A percentile compares a stretch with the other conserved stretches of the same genome.
Conservation (phyloP, 225 moss, liverwort and hornwort genomes). For the Antitrichia curtipendula region DNA sequence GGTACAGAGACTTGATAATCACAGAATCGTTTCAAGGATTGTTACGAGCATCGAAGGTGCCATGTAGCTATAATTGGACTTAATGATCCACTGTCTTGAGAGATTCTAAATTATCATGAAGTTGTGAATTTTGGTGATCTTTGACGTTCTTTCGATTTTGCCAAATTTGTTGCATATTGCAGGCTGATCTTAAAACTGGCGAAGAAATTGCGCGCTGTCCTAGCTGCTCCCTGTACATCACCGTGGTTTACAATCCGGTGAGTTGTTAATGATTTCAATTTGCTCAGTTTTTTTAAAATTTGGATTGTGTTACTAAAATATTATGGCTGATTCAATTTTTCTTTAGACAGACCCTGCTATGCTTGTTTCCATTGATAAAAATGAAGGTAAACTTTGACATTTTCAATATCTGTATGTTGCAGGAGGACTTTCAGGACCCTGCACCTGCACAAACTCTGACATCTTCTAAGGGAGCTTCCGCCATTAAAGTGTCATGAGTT, state of each 20-base stretch:
- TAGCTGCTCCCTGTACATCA: slow-evolving; percentile 87
- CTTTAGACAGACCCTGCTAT: no score
- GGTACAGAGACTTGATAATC: neutral
- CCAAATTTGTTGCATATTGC: neutral
- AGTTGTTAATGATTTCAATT: neutral
- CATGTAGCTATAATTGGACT: neutral
- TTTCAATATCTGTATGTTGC: neutral
- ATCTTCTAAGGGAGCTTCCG: slow-evolving; percentile 3
- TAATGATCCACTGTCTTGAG: neutral
- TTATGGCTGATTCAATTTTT: neutral
- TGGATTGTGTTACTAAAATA: neutral
- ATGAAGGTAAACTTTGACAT: neutral
- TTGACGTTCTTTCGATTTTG: neutral
- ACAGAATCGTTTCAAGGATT: neutral
- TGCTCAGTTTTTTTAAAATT: neutral
- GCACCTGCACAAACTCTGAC: slow-evolving; percentile 8
- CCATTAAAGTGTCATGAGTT: slow-evolving; percentile 13
- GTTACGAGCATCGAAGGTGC: neutral
- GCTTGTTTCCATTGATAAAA: neutral
- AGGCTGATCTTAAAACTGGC: slow-evolving; percentile 66
- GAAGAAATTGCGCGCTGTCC: slow-evolving; percentile 96
- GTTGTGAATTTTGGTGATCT: neutral
- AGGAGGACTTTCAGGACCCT: slow-evolving; percentile 33
- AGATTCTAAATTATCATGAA: neutral
- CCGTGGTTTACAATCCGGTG: slow-evolving; percentile 83